Conservation (phyloP, 768 basidiomycete species). For the Pleurotus tuoliensis region DNA sequence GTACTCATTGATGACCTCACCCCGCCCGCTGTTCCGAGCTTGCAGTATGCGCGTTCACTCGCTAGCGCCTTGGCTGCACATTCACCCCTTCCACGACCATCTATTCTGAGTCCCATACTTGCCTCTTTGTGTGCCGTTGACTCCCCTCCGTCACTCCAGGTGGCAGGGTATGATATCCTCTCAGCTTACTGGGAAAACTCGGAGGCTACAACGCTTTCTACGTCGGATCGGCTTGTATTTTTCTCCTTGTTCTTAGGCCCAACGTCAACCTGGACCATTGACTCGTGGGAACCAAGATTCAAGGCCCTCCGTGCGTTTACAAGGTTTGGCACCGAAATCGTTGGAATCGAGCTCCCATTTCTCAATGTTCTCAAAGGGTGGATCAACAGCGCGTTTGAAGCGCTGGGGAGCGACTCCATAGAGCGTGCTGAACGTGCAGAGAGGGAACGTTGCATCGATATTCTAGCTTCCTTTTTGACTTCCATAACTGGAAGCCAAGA, state of each 20-base stretch:
- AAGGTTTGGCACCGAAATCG: slow-evolving; percentile 51
- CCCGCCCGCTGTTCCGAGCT: slow-evolving; percentile 64
- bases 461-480: slow-evolving; percentile 56
- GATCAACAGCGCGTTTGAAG: slow-evolving; percentile 62
- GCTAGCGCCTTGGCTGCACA: slow-evolving; percentile 43
- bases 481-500: slow-evolving; percentile 45
- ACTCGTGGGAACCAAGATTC: slow-evolving; percentile 68
- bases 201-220: slow-evolving; percentile 41
- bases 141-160: slow-evolving; percentile 55
- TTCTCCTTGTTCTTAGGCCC: slow-evolving; percentile 58
- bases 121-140: slow-evolving; percentile 52
- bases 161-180: slow-evolving; percentile 69
- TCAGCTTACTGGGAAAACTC: slow-evolving; percentile 65
- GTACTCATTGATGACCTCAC: slow-evolving; percentile 40
- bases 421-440: slow-evolving; percentile 46
- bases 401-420: slow-evolving; percentile 26
- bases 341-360: slow-evolving; percentile 60
- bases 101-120: slow-evolving; percentile 56
- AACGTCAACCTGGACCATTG: slow-evolving; percentile 51
- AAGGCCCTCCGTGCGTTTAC: slow-evolving; percentile 67
- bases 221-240: slow-evolving; percentile 58
- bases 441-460: slow-evolving; percentile 60
- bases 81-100: slow-evolving; percentile 53
- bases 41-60: slow-evolving; percentile 59
- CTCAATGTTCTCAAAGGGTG: slow-evolving; percentile 57